Percentiles rank a stretch among this genome's conserved stretches.
phyloP scores from a whole-genome alignment of 306 rosid genomes.

The Castanopsis chinensis region DNA sequence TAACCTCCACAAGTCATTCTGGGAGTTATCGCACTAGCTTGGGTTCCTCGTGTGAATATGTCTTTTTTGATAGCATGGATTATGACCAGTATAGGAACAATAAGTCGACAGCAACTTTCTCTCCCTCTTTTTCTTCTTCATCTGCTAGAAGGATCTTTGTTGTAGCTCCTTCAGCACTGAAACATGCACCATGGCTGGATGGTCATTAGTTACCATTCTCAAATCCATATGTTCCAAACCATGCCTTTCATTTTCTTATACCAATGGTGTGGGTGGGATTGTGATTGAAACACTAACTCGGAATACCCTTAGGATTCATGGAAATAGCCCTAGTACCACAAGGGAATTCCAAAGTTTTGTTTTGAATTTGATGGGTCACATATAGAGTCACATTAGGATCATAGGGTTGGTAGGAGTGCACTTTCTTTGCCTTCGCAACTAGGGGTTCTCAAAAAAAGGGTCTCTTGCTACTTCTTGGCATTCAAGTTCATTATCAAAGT shows the following conservation, averaged over 20 bases:
- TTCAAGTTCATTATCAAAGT: conserved; percentile 30
- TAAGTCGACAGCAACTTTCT: conserved; percentile 22
- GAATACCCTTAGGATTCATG: conserved; percentile 39
- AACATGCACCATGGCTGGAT: conserved; percentile 47
- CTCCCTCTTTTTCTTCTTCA: conserved; percentile 43
- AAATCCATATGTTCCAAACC: conserved; percentile 43
- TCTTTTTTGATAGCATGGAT: conserved; percentile 41
- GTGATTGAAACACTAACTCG: conserved; percentile 34
- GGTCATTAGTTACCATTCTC: conserved; percentile 37
- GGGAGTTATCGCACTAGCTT: conserved; percentile 50
- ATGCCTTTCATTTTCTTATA: conserved; percentile 54
- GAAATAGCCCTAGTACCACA: conserved; percentile 8
- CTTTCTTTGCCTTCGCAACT: conserved; percentile 52
- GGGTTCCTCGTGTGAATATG: conserved; percentile 57
- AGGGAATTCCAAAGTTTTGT: conserved; percentile 36
- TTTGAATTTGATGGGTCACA: conserved; percentile 49
- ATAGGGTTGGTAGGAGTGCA: conserved; percentile 49
- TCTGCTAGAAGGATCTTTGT: conserved; percentile 40
- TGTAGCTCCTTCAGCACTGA: conserved; percentile 37
- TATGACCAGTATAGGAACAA: conserved; percentile 36
- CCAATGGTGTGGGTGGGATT: conserved; percentile 47
- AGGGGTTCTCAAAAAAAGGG: conserved; percentile 42
- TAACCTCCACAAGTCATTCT: conserved; percentile 50
- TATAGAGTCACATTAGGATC: conserved; percentile 45
- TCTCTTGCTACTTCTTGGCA: conserved; percentile 50